phyloP scores from a whole-genome alignment of 2,329 filamentous ascomycete genomes.

The Neopestalotiopsis sp. region DNA sequence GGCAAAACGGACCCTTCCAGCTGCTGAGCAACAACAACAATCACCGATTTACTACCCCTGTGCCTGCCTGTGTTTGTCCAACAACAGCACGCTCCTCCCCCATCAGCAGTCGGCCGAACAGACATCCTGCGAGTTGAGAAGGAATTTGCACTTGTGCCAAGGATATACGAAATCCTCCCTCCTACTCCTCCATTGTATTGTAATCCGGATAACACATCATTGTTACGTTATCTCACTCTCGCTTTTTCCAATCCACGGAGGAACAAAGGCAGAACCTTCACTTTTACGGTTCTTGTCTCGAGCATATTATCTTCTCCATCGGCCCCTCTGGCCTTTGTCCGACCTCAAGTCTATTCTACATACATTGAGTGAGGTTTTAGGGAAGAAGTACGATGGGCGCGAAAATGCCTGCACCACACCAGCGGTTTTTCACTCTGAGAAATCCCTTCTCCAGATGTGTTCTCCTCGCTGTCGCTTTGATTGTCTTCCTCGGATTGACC shows the following conservation, averaged over 20 bases:
- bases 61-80: background rate
- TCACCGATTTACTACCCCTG: background rate
- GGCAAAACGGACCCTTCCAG: conserved; percentile 12
- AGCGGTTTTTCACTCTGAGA: conserved; percentile 53
- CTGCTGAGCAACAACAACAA: too few relatives aligned
- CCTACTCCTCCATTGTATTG: conserved; percentile 1
- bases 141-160: conserved; percentile 5
- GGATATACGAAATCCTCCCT: conserved; percentile 7
- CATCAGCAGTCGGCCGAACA: background rate
- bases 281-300: conserved; percentile 21
- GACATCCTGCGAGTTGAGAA: conserved; percentile 5
- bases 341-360: background rate
- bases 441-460: conserved; percentile 53
- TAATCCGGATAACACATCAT: conserved; percentile 5
- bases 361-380: background rate
- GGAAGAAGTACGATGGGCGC: conserved; percentile 42
- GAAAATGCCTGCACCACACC: conserved; percentile 45
- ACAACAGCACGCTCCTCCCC: background rate
- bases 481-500: conserved; percentile 48
- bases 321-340: conserved; percentile 17
- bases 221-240: background rate
- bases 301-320: conserved; percentile 23
- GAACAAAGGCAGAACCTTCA: conserved; percentile 17
- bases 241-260: conserved; percentile 13
- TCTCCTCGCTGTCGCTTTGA: conserved; percentile 47